Base-by-base conservation (phyloP, 495 filamentous ascomycete species). In the Pyronema omphalodes region DNA sequence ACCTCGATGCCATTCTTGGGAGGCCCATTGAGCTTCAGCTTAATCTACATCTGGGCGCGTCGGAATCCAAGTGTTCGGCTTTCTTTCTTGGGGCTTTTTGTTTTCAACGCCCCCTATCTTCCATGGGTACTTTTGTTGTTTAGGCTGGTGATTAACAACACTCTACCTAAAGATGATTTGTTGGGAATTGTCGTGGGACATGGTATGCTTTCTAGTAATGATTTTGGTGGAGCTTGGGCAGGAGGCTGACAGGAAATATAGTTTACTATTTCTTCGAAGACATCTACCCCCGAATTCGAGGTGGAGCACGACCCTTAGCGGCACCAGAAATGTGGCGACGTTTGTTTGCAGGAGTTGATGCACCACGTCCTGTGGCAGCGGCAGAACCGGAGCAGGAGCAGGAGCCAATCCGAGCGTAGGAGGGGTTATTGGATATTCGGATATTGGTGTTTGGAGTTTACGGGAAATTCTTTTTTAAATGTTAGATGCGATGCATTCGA, bases 251-350 rank as follows among this genome's bases (percentile, higher is more conserved):
- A 9, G 3, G n/a, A 19, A 23, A 3, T 6, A 46, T 17, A 77
- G 76, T 96, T 34, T 98, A 88, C 84, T 98, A 96, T 66, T 98
- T 93, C 71, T 96, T 96, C 71, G 83, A 79, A 48, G 91, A 98
- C 63, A 87, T 98, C 12, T 98, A 94, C 66, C 91, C 91, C 6
- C 81, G 86, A 29, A 74, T 95, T 45, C 83, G 94, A 67, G 78
- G 80, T 57, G 88, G 87, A 29, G 81, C 82, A 44, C 75, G 84
- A 44, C 91, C 91, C 6, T 71, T 98, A 47, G 93, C 96, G 65
- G 88, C 93, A 44, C 91, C 91, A 1, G 70, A 70, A 65, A 94
- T 86, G 81, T 98, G 93, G 93, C 74, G 84, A 18, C 75, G 88
- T 9, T 60, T 98, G 18, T 95, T 94, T 67, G 88, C 54, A 19